Conservation (phyloP, 2,329 filamentous ascomycete species). For the Lachnellula suecica region DNA sequence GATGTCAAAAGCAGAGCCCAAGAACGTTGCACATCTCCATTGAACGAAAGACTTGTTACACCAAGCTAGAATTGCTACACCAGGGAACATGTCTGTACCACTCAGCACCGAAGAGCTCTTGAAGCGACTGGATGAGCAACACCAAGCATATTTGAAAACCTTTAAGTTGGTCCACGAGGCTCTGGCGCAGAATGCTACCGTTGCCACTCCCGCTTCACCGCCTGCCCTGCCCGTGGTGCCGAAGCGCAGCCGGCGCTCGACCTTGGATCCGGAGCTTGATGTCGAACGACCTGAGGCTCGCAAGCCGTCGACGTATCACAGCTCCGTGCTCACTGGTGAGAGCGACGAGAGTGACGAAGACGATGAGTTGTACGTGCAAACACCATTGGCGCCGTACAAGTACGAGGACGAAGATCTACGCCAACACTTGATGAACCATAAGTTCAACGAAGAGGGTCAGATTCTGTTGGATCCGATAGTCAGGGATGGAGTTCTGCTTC, state of each 20-base stretch:
- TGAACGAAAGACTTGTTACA: neutral
- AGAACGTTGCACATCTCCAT: neutral
- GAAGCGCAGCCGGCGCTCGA: constrained; percentile 11
- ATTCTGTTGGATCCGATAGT: constrained; percentile 38
- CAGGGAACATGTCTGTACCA: neutral
- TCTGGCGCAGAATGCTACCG: constrained; percentile 15
- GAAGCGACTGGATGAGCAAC: constrained; percentile 25
- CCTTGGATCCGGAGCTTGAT: constrained; percentile 12
- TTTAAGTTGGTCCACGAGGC: constrained; percentile 26
- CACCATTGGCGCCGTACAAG: constrained; percentile 36
- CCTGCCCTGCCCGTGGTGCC: neutral
- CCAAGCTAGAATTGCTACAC: neutral
- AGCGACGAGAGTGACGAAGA: constrained; percentile 37
- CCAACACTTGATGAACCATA: constrained; percentile 42
- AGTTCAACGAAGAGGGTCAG: constrained; percentile 40
- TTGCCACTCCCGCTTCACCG: neutral
- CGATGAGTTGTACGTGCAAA: constrained; percentile 39
- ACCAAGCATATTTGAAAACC: constrained; percentile 26
- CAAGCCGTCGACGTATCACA: constrained; percentile 15
- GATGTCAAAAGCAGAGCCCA: neutral
- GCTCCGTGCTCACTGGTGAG: constrained; percentile 30
- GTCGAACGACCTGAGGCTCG: constrained; percentile 4
- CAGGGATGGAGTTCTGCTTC: constrained; percentile 15
- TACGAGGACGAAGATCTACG: constrained; percentile 44
- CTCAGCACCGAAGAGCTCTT: constrained; percentile 23